phyloP scores from a whole-genome alignment of 225 moss, liverwort and hornwort species.

The Physcomitrium patens region DNA sequence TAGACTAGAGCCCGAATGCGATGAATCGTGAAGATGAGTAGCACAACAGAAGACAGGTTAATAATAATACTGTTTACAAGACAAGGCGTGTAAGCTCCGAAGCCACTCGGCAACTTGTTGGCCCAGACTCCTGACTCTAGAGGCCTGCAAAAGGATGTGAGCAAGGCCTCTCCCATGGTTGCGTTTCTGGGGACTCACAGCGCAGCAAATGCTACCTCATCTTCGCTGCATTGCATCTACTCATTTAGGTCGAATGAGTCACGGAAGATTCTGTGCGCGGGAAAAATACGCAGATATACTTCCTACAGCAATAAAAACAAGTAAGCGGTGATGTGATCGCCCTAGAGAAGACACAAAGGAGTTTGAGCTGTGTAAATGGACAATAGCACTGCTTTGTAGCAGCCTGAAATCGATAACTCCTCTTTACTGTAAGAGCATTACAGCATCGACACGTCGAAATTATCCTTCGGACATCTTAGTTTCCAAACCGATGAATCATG shows the following conservation, averaged over 20 bases:
- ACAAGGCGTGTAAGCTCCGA: conserved; percentile 66
- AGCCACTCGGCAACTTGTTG: conserved; percentile 60
- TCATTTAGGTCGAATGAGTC: conserved; percentile 2
- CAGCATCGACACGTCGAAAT: neutral
- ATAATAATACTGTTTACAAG: conserved; percentile 57
- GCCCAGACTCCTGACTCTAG: conserved; percentile 56
- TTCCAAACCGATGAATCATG: neutral
- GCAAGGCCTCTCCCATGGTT: conserved; percentile 44
- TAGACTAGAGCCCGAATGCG: conserved; percentile 55
- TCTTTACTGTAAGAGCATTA: neutral
- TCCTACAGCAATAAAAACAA: conserved; percentile 33
- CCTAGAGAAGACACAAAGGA: neutral
- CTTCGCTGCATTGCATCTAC: conserved; percentile 1
- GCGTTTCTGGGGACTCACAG: conserved; percentile 19
- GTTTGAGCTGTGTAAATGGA: neutral
- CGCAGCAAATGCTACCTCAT: conserved; percentile 26
- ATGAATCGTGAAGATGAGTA: conserved; percentile 47
- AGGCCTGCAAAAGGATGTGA: conserved; percentile 55
- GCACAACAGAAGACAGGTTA: conserved; percentile 42
- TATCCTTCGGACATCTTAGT: neutral
- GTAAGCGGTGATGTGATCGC: conserved; percentile 7
- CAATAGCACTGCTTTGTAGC: neutral
- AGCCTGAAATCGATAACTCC: conserved; percentile 1
- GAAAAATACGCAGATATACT: conserved; percentile 1
- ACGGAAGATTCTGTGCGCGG: neutral